Evolutionary conservation across 2,329 filamentous ascomycete species (phyloP), one percentile per base, ranked within the genome.

Genomic region (Colletotrichum sublineola): DNA sequence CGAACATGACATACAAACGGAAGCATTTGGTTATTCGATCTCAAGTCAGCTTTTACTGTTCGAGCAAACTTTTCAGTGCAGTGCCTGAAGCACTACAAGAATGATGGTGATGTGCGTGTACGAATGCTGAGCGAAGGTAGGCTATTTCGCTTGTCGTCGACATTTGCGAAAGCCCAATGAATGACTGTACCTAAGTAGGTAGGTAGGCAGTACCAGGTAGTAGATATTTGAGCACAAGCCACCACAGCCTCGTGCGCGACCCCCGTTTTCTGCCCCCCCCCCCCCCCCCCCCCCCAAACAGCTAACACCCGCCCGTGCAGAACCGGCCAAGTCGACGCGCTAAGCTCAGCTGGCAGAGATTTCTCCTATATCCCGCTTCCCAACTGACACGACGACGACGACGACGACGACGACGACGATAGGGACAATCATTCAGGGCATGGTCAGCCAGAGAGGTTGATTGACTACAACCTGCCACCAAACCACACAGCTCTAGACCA

Each of bases 141-240:
- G 48, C 63, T 33, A 61, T 66, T 15, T 70, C 70, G 70, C 67
- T 73, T 73, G 40, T 24, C 70, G 9, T 73, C 66, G 63, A 42
- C 52, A 12, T 31, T 20, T n/a, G 15, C 14, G 33, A 11, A 14
- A 18, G 6, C 5, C 29, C n/a, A 20, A 36, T 55, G 63, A 24
- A 24, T 24, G 46, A 52, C 36, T 29, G 40, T n/a, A 20, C 44
- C 15, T 46, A 46, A 18, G 6, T 46, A 46, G 6, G 18, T 20
- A 46, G 6, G 18, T 46, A 46, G 6, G 6, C 20, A 44, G 6
- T 46, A 44, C 6, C 40, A 15, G 18, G 24, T 24, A 20, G 40
- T 42, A 6, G 6, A 42, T 42, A 42, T 20, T 15, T 15, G 40
- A 48, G 67, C 70, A 73, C 60, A 55, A 70, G 70, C 70, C 70